phyloP scores from a whole-genome alignment of 129 eudicot species.

The Logfia minima region DNA sequence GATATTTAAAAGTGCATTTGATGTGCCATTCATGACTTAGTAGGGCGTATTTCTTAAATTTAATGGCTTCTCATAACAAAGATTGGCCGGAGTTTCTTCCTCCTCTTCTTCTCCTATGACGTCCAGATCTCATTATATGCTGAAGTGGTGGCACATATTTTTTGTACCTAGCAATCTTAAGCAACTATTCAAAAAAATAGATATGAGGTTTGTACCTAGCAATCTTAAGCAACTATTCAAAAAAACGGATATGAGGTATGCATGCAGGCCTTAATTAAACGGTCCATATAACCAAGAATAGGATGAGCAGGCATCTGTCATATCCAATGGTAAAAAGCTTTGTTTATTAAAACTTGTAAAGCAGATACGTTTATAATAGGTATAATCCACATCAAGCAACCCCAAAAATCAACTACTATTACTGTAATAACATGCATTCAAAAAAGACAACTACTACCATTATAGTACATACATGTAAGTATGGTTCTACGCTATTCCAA shows the following conservation, averaged over 20 bases:
- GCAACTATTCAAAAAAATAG: too few species aligned
- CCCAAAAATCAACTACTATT: background rate
- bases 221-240: too few species aligned
- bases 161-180: too few species aligned
- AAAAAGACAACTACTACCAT: too few species aligned
- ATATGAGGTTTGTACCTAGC: too few species aligned
- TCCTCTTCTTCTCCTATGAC: background rate
- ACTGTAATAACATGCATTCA: too few species aligned
- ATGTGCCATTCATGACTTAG: constrained; percentile 49
- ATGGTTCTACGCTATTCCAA: too few species aligned
- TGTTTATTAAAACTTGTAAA: background rate
- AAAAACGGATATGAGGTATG: too few species aligned
- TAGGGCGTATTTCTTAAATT: background rate
- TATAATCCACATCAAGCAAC: background rate
- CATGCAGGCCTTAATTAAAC: too few species aligned
- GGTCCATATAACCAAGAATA: background rate
- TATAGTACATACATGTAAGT: background rate
- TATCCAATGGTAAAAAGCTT: background rate
- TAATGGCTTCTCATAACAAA: background rate
- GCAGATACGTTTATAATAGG: background rate
- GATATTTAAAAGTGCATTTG: constrained; percentile 39
- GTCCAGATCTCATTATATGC: background rate
- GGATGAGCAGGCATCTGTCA: background rate
- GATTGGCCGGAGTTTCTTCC: background rate
- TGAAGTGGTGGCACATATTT: background rate